Conservation (phyloP, 306 rosid species). For the Lathyrus sativus region DNA sequence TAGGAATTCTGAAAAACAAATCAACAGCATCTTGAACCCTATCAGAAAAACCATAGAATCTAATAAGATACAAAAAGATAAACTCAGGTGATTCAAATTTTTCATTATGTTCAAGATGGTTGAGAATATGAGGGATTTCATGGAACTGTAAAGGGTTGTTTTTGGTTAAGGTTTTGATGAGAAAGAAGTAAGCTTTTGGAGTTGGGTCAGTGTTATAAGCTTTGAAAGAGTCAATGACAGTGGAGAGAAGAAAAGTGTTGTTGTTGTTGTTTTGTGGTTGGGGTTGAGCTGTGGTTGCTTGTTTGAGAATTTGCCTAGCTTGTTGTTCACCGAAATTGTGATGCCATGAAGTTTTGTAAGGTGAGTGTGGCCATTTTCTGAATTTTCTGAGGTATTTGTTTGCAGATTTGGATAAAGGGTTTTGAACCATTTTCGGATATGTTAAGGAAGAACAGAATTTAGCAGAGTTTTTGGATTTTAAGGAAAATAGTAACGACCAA, state of each 20-base stretch:
- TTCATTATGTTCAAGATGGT: too few relatives aligned
- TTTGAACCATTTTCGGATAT: too few relatives aligned
- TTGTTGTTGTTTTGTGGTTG: conserved; percentile 24
- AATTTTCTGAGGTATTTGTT: too few relatives aligned
- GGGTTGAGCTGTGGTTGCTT: conserved; percentile 35
- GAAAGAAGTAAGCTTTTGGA: conserved; percentile 75
- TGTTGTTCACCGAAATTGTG: conserved; percentile 58
- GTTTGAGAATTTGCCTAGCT: conserved; percentile 58
- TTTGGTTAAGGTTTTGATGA: too few relatives aligned
- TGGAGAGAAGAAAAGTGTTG: conserved; percentile 63
- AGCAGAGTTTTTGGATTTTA: too few relatives aligned
- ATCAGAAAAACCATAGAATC: conserved; percentile 42
- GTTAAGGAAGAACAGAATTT: too few relatives aligned
- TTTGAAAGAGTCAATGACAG: conserved; percentile 59
- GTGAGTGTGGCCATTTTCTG: too few relatives aligned
- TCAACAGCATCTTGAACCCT: conserved; percentile 60
- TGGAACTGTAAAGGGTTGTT: too few relatives aligned
- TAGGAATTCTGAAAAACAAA: conserved; percentile 61
- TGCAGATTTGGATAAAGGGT: too few relatives aligned
- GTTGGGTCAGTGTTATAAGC: conserved; percentile 61
- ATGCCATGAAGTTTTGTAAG: too few relatives aligned
- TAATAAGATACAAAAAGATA: conserved; percentile 51
- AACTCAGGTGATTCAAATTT: conserved; percentile 61
- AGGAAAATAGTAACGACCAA: too few relatives aligned
- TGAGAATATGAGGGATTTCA: too few relatives aligned